Evolutionary conservation across 805 yeast genomes (phyloP).

Genomic region (Yamadazyma laniorum): DNA sequence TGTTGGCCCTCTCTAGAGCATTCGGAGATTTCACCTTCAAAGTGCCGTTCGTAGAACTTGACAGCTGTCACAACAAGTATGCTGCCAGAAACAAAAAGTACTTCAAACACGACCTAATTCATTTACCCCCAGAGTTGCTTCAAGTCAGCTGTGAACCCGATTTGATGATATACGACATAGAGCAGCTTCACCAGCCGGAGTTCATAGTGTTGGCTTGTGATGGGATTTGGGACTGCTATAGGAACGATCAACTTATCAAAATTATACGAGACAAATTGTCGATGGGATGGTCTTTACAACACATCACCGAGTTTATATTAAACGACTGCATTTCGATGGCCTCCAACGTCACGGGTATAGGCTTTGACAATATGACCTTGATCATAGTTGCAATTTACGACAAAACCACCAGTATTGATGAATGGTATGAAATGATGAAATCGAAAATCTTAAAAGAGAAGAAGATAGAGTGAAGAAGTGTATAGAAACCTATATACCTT

Average conservation of each 20-base stretch:
- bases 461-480: conserved; percentile 5
- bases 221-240: conserved; percentile 50
- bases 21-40: conserved; percentile 46
- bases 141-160: conserved; percentile 47
- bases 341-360: conserved; percentile 70
- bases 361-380: conserved; percentile 80
- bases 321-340: conserved; percentile 72
- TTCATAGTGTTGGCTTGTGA: conserved; percentile 44
- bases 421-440: conserved; percentile 60
- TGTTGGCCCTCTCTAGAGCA: conserved; percentile 44
- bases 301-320: conserved; percentile 56
- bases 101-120: conserved; percentile 27
- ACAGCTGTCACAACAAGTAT: conserved; percentile 29
- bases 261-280: conserved; percentile 57
- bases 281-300: conserved; percentile 56
- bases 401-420: conserved; percentile 38
- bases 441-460: conserved; percentile 29
- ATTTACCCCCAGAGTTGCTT: conserved; percentile 42
- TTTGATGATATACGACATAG: conserved; percentile 35
- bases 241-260: conserved; percentile 52
- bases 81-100: conserved; percentile 21
- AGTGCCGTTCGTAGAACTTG: conserved; percentile 32
- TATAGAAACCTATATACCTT: too few relatives aligned
- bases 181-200: conserved; percentile 25
- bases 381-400: conserved; percentile 64